phyloP scores from a whole-genome alignment of 2,329 filamentous ascomycete species.

The Fusarium musae region DNA sequence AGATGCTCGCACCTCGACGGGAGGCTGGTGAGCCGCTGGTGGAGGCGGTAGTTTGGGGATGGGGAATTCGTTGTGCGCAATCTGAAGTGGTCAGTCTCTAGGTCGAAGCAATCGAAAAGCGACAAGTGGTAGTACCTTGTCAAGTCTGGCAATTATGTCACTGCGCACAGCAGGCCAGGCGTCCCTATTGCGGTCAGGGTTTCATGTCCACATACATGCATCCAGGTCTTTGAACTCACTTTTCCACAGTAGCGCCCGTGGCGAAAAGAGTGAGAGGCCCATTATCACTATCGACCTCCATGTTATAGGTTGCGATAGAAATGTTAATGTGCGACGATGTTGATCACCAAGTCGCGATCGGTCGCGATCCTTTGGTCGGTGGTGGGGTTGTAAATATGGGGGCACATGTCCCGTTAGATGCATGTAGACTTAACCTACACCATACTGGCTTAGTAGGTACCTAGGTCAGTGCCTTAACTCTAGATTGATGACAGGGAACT shows the following conservation, averaged over 20 bases:
- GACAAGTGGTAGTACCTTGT: slow-evolving; percentile 59
- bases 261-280: slow-evolving; percentile 61
- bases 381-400: slow-evolving; percentile 48
- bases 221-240: slow-evolving; percentile 55
- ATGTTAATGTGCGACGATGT: slow-evolving; percentile 20
- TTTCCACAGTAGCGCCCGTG: slow-evolving; percentile 63
- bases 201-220: slow-evolving; percentile 17
- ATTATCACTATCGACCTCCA: slow-evolving; percentile 68
- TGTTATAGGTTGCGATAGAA: slow-evolving; percentile 47
- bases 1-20: slow-evolving; percentile 57
- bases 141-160: slow-evolving; percentile 73
- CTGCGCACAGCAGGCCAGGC: slow-evolving; percentile 76
- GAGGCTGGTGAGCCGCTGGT: slow-evolving; percentile 53
- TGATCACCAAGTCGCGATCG: slow-evolving; percentile 17
- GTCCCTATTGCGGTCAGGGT: slow-evolving; percentile 60
- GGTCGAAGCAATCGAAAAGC: not conserved
- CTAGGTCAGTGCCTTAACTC: not conserved
- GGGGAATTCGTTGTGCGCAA: slow-evolving; percentile 79
- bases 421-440: slow-evolving; percentile 30
- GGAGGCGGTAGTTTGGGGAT: slow-evolving; percentile 69
- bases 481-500: not conserved
- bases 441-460: not conserved
- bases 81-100: slow-evolving; percentile 61
- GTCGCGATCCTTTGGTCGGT: slow-evolving; percentile 21
- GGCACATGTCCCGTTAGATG: slow-evolving; percentile 41